Conservation (phyloP, 768 basidiomycete genomes). For the Galerina marginata region DNA sequence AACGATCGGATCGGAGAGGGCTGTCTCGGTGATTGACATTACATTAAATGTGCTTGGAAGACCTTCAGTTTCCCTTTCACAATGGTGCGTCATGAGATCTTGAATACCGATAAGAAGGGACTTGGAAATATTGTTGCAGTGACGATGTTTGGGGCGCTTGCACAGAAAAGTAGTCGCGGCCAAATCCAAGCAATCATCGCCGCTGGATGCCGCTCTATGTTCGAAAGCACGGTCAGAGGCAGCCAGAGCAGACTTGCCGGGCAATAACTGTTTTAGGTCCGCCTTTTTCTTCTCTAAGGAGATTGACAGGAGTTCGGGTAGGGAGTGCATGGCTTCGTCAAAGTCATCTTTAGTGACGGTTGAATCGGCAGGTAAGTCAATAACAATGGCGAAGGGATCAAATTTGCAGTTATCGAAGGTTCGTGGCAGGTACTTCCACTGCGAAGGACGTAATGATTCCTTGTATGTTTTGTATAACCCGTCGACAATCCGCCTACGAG, state of each 20-base stretch:
- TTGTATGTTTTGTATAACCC: conserved; percentile 24
- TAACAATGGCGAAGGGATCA: conserved; percentile 4
- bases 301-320: conserved; percentile 3
- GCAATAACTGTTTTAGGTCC: neutral
- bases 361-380: neutral
- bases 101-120: neutral
- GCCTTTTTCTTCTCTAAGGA: neutral
- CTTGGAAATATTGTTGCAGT: neutral
- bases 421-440: conserved; percentile 30
- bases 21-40: too few species aligned
- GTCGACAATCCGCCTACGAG: conserved; percentile 7
- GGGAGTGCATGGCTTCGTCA: neutral
- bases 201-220: too few species aligned
- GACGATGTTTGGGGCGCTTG: neutral
- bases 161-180: neutral
- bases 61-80: neutral
- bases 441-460: conserved; percentile 20
- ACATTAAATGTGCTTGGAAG: too few species aligned
- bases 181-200: neutral
- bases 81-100: neutral
- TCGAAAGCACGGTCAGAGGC: neutral
- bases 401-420: conserved; percentile 20
- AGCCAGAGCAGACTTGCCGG: neutral
- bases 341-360: neutral
- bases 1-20: neutral